Conservation (phyloP, 2,329 filamentous ascomycete genomes). For the Elsinoe australis region DNA sequence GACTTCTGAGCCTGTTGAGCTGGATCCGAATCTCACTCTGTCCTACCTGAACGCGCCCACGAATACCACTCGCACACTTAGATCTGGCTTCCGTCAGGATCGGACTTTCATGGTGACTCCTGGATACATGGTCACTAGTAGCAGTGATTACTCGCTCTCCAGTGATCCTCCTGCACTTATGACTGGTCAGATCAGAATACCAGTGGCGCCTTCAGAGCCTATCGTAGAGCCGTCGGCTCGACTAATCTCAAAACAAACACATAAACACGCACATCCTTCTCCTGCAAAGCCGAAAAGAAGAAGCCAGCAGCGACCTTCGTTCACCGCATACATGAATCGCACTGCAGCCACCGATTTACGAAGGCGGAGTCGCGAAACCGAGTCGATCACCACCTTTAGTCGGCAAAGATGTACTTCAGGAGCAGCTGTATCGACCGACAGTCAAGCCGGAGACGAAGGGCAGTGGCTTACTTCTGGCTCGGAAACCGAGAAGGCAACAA, state of each 20-base stretch:
- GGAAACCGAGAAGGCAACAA: background rate
- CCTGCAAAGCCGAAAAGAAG: slow-evolving; percentile 2
- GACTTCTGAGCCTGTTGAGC: slow-evolving; percentile 1
- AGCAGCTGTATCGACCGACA: background rate
- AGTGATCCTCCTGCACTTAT: background rate
- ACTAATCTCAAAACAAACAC: slow-evolving; percentile 19
- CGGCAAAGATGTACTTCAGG: background rate
- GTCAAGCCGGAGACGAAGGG: background rate
- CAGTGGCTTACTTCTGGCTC: slow-evolving; percentile 3
- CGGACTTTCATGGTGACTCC: background rate
- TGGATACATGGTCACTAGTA: slow-evolving; percentile 11
- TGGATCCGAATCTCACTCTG: slow-evolving; percentile 8
- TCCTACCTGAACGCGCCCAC: slow-evolving; percentile 9
- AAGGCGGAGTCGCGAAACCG: background rate
- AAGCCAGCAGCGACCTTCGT: slow-evolving; percentile 9
- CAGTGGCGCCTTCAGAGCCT: background rate
- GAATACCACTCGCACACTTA: background rate
- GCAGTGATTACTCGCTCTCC: background rate
- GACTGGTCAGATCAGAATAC: background rate
- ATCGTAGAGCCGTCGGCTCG: slow-evolving; percentile 18
- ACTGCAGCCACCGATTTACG: slow-evolving; percentile 16
- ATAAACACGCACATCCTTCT: slow-evolving; percentile 5
- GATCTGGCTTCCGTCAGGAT: background rate
- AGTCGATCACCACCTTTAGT: no score
- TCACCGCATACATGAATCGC: slow-evolving; percentile 18